Evolutionary conservation across 2,329 filamentous ascomycete species (phyloP), one percentile per base, ranked within the genome.

Genomic region (Pseudocercospora musae): DNA sequence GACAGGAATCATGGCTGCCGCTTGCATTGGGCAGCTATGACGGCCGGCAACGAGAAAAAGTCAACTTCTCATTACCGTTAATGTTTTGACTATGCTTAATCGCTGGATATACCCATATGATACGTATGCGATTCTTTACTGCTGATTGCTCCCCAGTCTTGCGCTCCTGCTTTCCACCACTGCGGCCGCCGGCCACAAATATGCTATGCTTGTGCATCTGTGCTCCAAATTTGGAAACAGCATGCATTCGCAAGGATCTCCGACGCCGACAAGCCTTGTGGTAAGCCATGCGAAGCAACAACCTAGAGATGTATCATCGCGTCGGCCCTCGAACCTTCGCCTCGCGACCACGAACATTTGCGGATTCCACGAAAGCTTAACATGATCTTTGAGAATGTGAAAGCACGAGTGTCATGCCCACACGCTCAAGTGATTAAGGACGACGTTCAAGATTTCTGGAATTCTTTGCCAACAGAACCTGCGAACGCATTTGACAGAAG

Each of bases 71-170:
- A 54, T 37, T 54, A 54, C 52, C 25, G 52, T 29, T 54, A 40
- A 20, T 31, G 49, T 52, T 54, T 54, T 18, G 27, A 54, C 27
- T 20, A 33, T 21, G 29, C 31, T 54, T 54, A 23, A 18, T 18
- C 27, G n/a, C 29, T 33, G 52, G 52, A 54, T 40, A 54, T 54
- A 54, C 52, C 52, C 52, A 31, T 52, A 52, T 52, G 49, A 54
- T 54, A 54, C 52, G 52, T 40, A 54, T 52, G 48, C 48, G 8
- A 52, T 52, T 15, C 23, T 52, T 52, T 25, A 48, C 44, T 23
- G 18, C 18, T 25, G 18, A 18, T 23, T 23, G 7, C 21, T 23
- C 44, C 44, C 10, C 21, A 48, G 37, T 18, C 44, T 21, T 15
- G 21, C n/a, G 10, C 23, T 9, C 18, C 44, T 48, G 10, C 18